These are phyloP conservation scores for Lecanicillium sp. DNA, from an alignment of 2,329 filamentous ascomycete genomes.

Conservation along the genomic window DNA sequence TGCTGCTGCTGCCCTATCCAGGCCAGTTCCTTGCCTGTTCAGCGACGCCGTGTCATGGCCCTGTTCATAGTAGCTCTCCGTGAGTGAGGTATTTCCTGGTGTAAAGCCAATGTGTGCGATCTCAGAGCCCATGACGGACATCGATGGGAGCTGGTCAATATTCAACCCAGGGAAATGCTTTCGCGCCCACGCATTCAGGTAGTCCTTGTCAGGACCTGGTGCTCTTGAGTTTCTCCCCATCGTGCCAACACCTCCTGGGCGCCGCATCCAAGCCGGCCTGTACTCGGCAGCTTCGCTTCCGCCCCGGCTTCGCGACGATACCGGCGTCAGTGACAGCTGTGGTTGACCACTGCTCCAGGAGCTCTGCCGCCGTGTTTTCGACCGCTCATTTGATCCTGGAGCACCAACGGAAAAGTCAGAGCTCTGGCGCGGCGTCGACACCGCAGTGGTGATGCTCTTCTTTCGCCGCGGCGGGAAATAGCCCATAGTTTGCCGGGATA, in stretches of 20 bases:
- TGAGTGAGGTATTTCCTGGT: conserved; percentile 32
- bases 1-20: conserved; percentile 79
- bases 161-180: conserved; percentile 75
- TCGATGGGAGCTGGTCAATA: conserved; percentile 58
- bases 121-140: conserved; percentile 56
- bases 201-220: conserved; percentile 77
- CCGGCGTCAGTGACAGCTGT: conserved; percentile 22
- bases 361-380: conserved; percentile 34
- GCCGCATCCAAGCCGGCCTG: conserved; percentile 58
- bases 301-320: conserved; percentile 27
- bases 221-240: conserved; percentile 61
- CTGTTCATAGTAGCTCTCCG: conserved; percentile 43
- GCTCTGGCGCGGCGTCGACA: conserved; percentile 60
- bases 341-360: conserved; percentile 26
- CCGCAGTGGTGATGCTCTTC: conserved; percentile 65
- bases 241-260: conserved; percentile 83
- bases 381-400: conserved; percentile 25
- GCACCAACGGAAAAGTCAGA: conserved; percentile 46
- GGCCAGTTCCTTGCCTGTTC: conserved; percentile 39
- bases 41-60: conserved; percentile 32
- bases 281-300: conserved; percentile 30
- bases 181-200: conserved; percentile 74
- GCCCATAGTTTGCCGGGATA: conserved; percentile 71
- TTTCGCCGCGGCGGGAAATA: conserved; percentile 88
- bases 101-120: conserved; percentile 49